Percentiles rank a stretch among this genome's conserved stretches.
Evolutionary conservation across 768 basidiomycete species (phyloP).

Genomic region (Mycena metata): DNA sequence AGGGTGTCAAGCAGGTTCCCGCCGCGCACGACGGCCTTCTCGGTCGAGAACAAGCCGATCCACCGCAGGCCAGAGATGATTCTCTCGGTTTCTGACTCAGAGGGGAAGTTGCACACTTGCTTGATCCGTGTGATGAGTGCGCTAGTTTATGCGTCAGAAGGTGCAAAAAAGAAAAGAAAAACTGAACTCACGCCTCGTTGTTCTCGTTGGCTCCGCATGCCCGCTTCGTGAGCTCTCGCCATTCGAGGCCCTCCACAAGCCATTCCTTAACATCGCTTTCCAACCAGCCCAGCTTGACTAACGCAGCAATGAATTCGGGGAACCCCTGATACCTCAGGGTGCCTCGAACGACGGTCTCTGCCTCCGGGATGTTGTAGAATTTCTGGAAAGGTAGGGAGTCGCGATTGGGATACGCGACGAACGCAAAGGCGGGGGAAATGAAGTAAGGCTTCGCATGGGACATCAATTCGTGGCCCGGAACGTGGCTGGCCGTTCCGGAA

Average conservation of each 20-base stretch:
- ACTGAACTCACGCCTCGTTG: constrained; percentile 69
- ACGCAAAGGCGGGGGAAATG: constrained; percentile 95
- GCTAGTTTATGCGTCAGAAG: constrained; percentile 53
- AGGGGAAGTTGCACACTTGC: constrained; percentile 79
- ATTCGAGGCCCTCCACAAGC: constrained; percentile 80
- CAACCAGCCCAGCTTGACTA: constrained; percentile 91
- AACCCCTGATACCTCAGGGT: constrained; percentile 97
- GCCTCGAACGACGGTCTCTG: constrained; percentile 91
- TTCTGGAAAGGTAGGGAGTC: constrained; percentile 92
- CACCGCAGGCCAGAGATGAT: constrained; percentile 93
- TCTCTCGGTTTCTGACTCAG: constrained; percentile 75
- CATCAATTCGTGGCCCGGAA: constrained; percentile 91
- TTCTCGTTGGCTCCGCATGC: constrained; percentile 76
- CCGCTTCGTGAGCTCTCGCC: constrained; percentile 87
- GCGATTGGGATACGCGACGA: constrained; percentile 97
- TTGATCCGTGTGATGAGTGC: constrained; percentile 81
- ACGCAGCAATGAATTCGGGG: constrained; percentile 91
- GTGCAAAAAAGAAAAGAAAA: background rate
- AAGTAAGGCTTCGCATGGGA: constrained; percentile 91
- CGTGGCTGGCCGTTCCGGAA: constrained; percentile 70
- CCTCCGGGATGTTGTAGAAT: constrained; percentile 94
- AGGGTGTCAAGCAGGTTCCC: constrained; percentile 93
- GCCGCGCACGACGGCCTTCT: constrained; percentile 70
- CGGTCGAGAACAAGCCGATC: constrained; percentile 91
- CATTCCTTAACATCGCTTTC: constrained; percentile 82